These are phyloP conservation scores for Trichosporon inkin DNA, from an alignment of 1,284 basidiomycete genomes.

Conservation along the genomic window DNA sequence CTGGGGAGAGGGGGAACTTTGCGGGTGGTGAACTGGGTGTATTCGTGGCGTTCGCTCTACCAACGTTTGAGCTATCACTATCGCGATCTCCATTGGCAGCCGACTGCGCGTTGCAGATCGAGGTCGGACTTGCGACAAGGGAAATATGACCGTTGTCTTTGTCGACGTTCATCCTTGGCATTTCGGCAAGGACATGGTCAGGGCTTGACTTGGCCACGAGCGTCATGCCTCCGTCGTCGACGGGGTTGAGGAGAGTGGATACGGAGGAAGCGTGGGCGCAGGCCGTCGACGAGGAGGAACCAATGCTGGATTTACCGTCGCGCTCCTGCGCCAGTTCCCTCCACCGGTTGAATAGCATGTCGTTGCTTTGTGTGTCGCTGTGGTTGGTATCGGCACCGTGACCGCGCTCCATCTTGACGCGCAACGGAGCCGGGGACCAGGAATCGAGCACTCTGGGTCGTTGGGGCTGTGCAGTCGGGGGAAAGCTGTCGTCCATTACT, in stretches of 20 bases:
- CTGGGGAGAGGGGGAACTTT: neutral
- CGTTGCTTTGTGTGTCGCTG: neutral
- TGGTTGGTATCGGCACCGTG: neutral
- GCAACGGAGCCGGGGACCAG: neutral
- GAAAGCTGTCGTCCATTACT: neutral
- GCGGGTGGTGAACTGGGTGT: neutral
- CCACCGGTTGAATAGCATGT: neutral
- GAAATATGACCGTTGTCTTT: neutral
- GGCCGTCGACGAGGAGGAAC: neutral
- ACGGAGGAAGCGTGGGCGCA: neutral
- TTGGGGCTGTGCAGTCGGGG: neutral
- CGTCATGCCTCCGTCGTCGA: neutral
- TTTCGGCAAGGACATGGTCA: neutral
- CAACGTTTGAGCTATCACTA: neutral
- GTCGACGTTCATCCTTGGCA: neutral
- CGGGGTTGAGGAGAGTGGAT: neutral
- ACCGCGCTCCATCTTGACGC: neutral
- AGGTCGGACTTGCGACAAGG: neutral
- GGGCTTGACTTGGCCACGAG: neutral
- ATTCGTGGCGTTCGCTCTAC: neutral
- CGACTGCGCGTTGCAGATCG: neutral
- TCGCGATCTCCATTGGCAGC: neutral
- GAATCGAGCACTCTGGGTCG: neutral
- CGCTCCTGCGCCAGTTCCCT: slow-evolving; percentile 1
- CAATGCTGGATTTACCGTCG: neutral